A percentile compares a stretch with the other conserved stretches of the same genome.
phyloP scores from a whole-genome alignment of 441 rosid species.

The Arabidopsis lyrata region DNA sequence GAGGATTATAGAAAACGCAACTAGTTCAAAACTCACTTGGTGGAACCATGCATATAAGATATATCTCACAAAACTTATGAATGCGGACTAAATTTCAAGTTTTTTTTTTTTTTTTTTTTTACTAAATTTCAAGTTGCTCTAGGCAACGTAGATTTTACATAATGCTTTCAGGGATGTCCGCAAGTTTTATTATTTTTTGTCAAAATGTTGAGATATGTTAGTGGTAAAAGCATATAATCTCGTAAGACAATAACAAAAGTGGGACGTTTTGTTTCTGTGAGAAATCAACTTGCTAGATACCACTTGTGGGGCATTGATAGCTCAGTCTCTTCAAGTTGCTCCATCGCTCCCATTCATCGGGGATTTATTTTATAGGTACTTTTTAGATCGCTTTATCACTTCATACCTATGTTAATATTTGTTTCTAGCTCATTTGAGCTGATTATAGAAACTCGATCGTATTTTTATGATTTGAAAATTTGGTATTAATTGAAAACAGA shows the following conservation, averaged over 20 bases:
- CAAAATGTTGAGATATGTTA: constrained; percentile 19
- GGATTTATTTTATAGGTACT: no score
- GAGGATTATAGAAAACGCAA: neutral
- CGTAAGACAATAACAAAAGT: constrained; percentile 11
- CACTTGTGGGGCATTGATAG: neutral
- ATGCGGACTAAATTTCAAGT: constrained; percentile 14
- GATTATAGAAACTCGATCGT: neutral
- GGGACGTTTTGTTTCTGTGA: constrained; percentile 12
- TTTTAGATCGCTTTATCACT: neutral
- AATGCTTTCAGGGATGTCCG: constrained; percentile 3
- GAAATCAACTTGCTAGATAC: constrained; percentile 33
- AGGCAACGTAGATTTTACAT: constrained; percentile 8
- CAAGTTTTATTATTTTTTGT: neutral
- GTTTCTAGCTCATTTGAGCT: neutral
- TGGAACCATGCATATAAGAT: neutral
- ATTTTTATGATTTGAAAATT: neutral
- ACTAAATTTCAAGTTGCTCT: constrained; percentile 14
- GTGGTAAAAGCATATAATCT: constrained; percentile 5
- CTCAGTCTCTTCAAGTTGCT: no score
- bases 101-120: no score
- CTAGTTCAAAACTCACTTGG: neutral
- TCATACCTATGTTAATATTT: neutral
- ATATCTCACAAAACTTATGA: neutral
- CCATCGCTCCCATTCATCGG: no score
- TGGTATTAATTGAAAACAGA: neutral